Percentiles rank a stretch among this genome's conserved stretches.
phyloP scores from a whole-genome alignment of 2,329 filamentous ascomycete species.

The Xylaria sp. region DNA sequence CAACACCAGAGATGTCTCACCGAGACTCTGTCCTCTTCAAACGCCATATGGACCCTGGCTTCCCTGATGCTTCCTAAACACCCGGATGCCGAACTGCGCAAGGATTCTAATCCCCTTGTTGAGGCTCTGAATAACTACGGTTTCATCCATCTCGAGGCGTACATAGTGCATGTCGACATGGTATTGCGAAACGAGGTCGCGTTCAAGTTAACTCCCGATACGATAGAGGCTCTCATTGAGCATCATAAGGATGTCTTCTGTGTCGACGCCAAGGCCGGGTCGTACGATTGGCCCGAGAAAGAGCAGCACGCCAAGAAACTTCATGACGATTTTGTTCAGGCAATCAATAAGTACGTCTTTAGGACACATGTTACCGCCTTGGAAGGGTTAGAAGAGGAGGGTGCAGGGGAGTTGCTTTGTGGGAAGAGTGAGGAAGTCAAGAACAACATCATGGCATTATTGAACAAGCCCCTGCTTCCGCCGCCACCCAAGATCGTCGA shows the following conservation, averaged over 20 bases:
- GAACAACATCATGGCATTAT: constrained; percentile 82
- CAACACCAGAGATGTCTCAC: constrained; percentile 97
- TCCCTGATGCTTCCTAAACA: constrained; percentile 93
- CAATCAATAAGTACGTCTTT: constrained; percentile 97
- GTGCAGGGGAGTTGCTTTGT: constrained; percentile 89
- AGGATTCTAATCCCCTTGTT: constrained; percentile 82
- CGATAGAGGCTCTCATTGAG: constrained; percentile 91
- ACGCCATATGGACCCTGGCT: constrained; percentile 94
- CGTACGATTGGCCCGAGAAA: constrained; percentile 97
- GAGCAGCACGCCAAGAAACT: constrained; percentile 96
- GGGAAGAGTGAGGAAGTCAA: constrained; percentile 96
- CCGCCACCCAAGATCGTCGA: constrained; percentile 90
- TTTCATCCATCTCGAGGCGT: constrained; percentile 92
- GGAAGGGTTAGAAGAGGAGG: constrained; percentile 96
- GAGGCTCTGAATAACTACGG: constrained; percentile 94
- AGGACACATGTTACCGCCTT: constrained; percentile 88
- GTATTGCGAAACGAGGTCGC: constrained; percentile 97
- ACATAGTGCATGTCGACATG: constrained; percentile 99
- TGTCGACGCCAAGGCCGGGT: constrained; percentile 86
- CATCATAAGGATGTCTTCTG: constrained; percentile 98
- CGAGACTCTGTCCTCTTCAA: constrained; percentile 88
- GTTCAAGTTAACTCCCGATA: constrained; percentile 95
- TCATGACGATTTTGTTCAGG: constrained; percentile 95
- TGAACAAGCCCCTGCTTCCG: constrained; percentile 85
- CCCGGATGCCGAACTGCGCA: constrained; percentile 84